Percentiles rank a stretch among this genome's conserved stretches.
Conservation (phyloP, 176 grass and related monocot genomes). For the Carex cristatella region DNA sequence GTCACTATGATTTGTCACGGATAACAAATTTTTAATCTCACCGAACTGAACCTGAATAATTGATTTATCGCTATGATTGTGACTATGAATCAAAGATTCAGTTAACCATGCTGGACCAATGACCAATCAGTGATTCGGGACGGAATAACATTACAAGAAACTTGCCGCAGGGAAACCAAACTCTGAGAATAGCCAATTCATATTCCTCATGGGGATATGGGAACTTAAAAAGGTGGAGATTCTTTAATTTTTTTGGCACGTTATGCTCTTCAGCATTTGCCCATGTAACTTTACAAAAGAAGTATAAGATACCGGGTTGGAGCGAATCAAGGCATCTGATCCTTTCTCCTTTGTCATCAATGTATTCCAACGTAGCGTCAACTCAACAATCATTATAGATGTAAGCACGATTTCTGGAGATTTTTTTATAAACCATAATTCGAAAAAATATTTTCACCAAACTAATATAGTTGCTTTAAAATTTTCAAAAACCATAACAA, state of each 20-base stretch:
- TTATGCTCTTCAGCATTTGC: slow-evolving; percentile 21
- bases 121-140: too few relatives aligned
- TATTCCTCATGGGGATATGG: background rate
- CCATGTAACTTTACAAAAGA: background rate
- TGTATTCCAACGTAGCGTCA: background rate
- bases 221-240: background rate
- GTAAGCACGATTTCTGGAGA: too few relatives aligned
- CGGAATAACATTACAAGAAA: background rate
- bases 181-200: background rate
- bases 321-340: background rate
- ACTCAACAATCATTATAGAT: background rate
- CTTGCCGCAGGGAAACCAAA: background rate
- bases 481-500: too few relatives aligned
- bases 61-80: too few relatives aligned
- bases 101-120: too few relatives aligned
- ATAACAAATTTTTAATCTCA: too few relatives aligned
- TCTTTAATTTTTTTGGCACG: slow-evolving; percentile 5
- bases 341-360: background rate
- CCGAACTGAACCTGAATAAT: too few relatives aligned
- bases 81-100: too few relatives aligned
- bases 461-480: too few relatives aligned
- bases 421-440: too few relatives aligned
- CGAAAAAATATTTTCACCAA: too few relatives aligned
- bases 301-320: background rate
- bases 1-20: too few relatives aligned